Conservation (phyloP, 345 rosid genomes). For the Aegle marmelos region DNA sequence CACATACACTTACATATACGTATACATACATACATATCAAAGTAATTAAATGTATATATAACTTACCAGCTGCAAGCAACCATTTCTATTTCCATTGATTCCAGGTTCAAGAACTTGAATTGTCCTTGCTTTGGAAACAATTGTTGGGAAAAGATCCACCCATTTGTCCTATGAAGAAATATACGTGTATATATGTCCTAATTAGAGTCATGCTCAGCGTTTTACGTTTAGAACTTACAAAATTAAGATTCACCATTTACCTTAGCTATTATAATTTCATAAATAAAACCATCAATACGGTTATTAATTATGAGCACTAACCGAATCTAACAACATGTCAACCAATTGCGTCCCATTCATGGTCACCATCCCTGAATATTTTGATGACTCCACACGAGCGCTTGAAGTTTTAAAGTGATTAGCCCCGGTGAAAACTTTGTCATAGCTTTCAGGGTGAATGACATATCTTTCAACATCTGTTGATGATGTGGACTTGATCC, state of each 20-base stretch:
- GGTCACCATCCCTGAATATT: constrained; percentile 34
- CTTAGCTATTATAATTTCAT: not conserved
- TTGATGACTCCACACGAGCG: constrained; percentile 65
- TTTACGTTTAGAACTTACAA: no score
- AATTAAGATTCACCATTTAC: no score
- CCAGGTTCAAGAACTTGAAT: constrained; percentile 40
- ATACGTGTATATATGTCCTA: no score
- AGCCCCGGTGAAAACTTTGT: constrained; percentile 28
- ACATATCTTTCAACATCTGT: constrained; percentile 25
- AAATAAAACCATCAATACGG: no score
- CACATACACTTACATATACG: no score
- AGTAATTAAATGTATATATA: not conserved
- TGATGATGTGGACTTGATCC: constrained; percentile 39
- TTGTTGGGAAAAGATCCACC: constrained; percentile 64
- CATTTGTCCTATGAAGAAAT: constrained; percentile 48
- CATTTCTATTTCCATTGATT: constrained; percentile 25
- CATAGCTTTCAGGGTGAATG: constrained; percentile 39
- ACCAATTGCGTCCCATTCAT: constrained; percentile 42
- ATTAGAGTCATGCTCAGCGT: no score
- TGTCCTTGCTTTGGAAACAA: constrained; percentile 48
- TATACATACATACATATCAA: not conserved
- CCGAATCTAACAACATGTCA: constrained; percentile 51
- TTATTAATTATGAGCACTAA: constrained; percentile 15
- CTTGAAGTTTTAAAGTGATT: constrained; percentile 29
- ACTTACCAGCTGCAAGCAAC: constrained; percentile 57